A percentile compares a stretch with the other conserved stretches of the same genome.
Evolutionary conservation across 306 rosid genomes (phyloP).

Genomic region (Benincasa hispida): DNA sequence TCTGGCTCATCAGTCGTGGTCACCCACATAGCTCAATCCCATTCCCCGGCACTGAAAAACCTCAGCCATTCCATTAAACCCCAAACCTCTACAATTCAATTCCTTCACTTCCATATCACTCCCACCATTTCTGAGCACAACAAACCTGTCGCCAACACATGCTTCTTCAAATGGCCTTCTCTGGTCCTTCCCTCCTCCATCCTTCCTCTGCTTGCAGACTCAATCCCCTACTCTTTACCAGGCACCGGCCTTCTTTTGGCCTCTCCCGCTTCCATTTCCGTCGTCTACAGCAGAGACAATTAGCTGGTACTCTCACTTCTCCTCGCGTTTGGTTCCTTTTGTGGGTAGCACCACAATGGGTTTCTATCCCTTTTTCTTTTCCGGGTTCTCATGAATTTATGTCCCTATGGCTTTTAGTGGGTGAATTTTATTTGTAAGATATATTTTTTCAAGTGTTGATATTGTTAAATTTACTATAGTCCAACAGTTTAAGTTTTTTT

Average conservation of each 20-base stretch:
- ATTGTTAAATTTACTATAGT: too few relatives aligned
- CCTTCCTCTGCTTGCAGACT: slow-evolving; percentile 17
- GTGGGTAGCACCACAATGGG: neutral
- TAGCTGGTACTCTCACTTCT: slow-evolving; percentile 10
- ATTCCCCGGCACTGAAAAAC: slow-evolving; percentile 8
- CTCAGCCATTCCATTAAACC: slow-evolving; percentile 10
- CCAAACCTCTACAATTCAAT: neutral
- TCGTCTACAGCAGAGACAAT: slow-evolving; percentile 9
- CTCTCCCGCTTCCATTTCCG: slow-evolving; percentile 13
- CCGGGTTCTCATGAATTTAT: neutral
- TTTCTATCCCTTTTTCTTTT: neutral
- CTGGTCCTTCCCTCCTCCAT: slow-evolving; percentile 17
- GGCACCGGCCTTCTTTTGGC: slow-evolving; percentile 13
- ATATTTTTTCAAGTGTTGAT: too few relatives aligned
- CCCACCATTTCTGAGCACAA: neutral
- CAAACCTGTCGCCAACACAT: neutral
- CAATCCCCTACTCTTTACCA: slow-evolving; percentile 26
- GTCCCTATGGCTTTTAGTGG: neutral
- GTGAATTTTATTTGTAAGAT: neutral
- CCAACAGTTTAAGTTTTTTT: too few relatives aligned
- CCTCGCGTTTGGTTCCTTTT: neutral
- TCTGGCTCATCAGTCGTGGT: neutral
- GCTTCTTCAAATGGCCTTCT: slow-evolving; percentile 25
- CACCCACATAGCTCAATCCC: neutral
- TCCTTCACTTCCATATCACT: neutral